These are phyloP conservation scores for Hypoxylon sp. DNA, from an alignment of 2,329 filamentous ascomycete species.

Conservation along the genomic window DNA sequence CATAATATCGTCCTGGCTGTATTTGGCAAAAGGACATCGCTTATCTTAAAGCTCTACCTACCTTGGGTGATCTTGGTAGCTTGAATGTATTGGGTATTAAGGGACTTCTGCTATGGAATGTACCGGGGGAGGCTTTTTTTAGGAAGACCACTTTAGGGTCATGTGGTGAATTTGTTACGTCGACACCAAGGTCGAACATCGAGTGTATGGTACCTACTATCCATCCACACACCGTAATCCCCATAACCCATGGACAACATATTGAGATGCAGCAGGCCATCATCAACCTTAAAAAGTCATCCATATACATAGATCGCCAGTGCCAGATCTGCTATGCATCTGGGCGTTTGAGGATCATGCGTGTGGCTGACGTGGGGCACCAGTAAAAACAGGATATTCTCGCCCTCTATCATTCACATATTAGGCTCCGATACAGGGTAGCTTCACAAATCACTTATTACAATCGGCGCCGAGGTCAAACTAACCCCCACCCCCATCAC, in stretches of 20 bases:
- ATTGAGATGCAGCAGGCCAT: constrained; percentile 21
- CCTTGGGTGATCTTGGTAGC: not conserved
- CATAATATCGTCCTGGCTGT: not conserved
- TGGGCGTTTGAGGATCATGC: constrained; percentile 29
- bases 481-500: constrained; percentile 24
- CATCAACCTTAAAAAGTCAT: constrained; percentile 12
- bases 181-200: constrained; percentile 12
- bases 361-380: constrained; percentile 40
- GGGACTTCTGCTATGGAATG: constrained; percentile 15
- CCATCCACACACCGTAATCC: constrained; percentile 14
- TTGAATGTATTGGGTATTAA: constrained; percentile 9
- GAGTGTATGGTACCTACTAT: constrained; percentile 6
- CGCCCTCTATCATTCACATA: constrained; percentile 15
- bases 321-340: constrained; percentile 43
- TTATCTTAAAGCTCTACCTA: constrained; percentile 13
- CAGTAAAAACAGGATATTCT: constrained; percentile 10
- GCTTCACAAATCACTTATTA: constrained; percentile 7
- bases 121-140: not conserved
- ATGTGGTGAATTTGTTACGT: constrained; percentile 11
- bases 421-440: constrained; percentile 23
- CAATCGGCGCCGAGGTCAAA: constrained; percentile 22
- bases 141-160: constrained; percentile 14
- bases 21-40: constrained; percentile 31
- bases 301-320: constrained; percentile 39
- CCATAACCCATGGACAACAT: constrained; percentile 13